These are phyloP conservation scores for Fusarium sp. DNA, from an alignment of 2,329 filamentous ascomycete genomes.

Conservation along the genomic window DNA sequence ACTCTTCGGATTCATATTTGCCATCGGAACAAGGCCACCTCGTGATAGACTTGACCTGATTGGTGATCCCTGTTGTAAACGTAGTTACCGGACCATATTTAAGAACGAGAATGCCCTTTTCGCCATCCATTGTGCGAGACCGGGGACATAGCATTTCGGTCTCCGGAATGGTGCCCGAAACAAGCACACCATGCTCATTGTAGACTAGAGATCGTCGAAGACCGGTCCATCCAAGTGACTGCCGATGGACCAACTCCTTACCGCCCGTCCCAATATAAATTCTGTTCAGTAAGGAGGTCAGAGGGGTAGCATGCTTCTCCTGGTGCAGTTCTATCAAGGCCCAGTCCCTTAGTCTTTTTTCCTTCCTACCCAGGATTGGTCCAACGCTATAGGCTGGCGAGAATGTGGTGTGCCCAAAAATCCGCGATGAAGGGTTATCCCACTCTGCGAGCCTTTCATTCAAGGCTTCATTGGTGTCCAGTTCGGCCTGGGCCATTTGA, in stretches of 20 bases:
- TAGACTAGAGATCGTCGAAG: too few relatives aligned
- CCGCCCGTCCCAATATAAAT: not conserved
- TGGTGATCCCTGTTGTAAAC: conserved; percentile 9
- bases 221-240: too few relatives aligned
- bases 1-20: conserved; percentile 6
- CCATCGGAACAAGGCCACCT: not conserved
- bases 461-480: not conserved
- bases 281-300: not conserved
- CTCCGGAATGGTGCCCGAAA: not conserved
- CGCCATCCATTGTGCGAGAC: not conserved
- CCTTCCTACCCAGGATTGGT: too few relatives aligned
- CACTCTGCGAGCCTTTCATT: not conserved
- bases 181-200: not conserved
- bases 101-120: not conserved
- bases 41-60: not conserved
- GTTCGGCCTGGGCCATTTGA: not conserved
- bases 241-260: too few relatives aligned
- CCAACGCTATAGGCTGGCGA: not conserved
- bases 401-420: not conserved
- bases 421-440: not conserved
- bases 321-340: conserved; percentile 1
- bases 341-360: not conserved
- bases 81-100: not conserved
- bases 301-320: not conserved
- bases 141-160: not conserved